Conservation (phyloP, 169 alveolate species). For the Plasmodium falciparum region DNA sequence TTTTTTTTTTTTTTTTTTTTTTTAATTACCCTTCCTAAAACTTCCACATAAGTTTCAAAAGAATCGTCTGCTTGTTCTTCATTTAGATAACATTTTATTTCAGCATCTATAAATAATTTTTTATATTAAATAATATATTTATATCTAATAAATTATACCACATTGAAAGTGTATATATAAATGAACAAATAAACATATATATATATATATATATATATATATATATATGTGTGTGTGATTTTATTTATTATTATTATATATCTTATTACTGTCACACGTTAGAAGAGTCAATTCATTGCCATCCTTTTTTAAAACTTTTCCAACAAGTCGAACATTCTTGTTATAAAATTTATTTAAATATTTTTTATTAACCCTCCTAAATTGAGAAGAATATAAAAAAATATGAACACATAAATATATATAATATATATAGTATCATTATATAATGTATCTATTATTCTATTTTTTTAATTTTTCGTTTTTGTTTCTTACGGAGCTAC, state of each 20-base stretch:
- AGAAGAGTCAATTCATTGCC: slow-evolving; percentile 35
- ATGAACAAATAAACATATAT: neutral
- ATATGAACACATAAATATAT: neutral
- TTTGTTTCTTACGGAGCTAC: slow-evolving; percentile 69
- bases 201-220: slow-evolving; percentile 5
- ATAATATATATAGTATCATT: neutral
- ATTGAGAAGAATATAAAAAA: neutral
- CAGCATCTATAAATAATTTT: slow-evolving; percentile 37
- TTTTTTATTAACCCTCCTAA: slow-evolving; percentile 67
- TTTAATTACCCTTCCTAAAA: slow-evolving; percentile 60
- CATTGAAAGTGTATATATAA: no score
- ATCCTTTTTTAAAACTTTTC: slow-evolving; percentile 71
- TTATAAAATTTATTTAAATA: slow-evolving; percentile 58
- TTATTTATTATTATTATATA: neutral
- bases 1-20: neutral
- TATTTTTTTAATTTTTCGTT: slow-evolving; percentile 7
- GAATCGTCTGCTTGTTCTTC: slow-evolving; percentile 40
- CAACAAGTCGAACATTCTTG: slow-evolving; percentile 73
- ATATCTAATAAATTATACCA: neutral
- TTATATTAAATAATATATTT: neutral
- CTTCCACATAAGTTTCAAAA: slow-evolving; percentile 73
- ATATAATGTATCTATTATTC: neutral
- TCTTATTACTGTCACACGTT: slow-evolving; percentile 63
- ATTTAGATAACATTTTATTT: slow-evolving; percentile 54
- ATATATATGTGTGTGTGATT: neutral